phyloP scores from a whole-genome alignment of 2,329 filamentous ascomycete genomes.

The Alternaria angustiovoidea region DNA sequence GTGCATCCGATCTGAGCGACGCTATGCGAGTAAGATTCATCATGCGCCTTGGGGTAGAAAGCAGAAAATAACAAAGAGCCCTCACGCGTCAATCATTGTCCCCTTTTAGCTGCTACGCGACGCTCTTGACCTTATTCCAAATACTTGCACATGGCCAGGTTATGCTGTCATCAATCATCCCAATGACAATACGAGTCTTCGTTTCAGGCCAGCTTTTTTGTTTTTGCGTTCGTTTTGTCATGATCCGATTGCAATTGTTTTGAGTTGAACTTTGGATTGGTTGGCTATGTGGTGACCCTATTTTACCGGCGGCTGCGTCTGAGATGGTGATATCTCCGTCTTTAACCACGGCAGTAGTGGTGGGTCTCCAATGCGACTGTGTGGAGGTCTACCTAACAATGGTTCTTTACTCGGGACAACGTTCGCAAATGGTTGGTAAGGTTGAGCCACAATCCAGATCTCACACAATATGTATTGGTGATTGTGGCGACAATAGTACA shows the following conservation, averaged over 20 bases:
- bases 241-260: neutral
- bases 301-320: neutral
- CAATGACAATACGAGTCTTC: neutral
- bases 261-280: neutral
- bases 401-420: neutral
- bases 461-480: neutral
- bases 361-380: neutral
- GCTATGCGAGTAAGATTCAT: neutral
- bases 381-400: neutral
- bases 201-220: neutral
- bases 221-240: neutral
- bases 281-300: neutral
- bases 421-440: neutral
- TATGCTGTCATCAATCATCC: neutral
- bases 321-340: neutral
- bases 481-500: neutral
- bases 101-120: neutral
- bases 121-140: neutral
- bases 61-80: neutral
- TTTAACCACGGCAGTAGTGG: neutral
- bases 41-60: neutral
- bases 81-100: neutral
- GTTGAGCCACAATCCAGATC: neutral
- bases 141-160: neutral
- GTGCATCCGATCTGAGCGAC: neutral